Evolutionary conservation across 441 rosid genomes (phyloP).

Genomic region (Croton laevigatus): DNA sequence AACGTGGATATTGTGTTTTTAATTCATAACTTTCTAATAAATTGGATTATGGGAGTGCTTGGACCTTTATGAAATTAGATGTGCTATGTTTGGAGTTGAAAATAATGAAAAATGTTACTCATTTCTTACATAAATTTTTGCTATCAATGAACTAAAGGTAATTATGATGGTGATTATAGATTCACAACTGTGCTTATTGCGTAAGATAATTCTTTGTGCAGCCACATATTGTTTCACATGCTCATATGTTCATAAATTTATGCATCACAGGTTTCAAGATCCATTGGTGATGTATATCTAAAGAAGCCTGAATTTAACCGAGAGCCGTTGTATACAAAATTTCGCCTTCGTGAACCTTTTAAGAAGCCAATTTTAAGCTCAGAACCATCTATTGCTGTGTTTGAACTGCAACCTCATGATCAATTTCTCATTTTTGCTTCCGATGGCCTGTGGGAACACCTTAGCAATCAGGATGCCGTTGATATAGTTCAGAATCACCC

Average conservation of each 20-base stretch:
- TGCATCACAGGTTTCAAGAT: slow-evolving; percentile 66
- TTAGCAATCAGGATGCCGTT: slow-evolving; percentile 93
- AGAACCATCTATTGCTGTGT: slow-evolving; percentile 69
- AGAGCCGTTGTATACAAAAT: slow-evolving; percentile 67
- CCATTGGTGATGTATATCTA: slow-evolving; percentile 87
- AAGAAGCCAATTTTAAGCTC: slow-evolving; percentile 72
- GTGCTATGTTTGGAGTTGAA: neutral
- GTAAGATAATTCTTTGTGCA: neutral
- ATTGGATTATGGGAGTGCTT: neutral
- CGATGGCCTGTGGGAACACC: slow-evolving; percentile 97
- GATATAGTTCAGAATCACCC: slow-evolving; percentile 70
- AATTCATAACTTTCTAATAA: neutral
- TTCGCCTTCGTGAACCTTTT: slow-evolving; percentile 72
- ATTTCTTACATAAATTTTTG: neutral
- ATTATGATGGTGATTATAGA: neutral
- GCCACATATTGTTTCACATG: neutral
- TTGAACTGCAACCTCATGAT: slow-evolving; percentile 62
- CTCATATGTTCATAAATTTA: neutral
- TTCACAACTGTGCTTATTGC: neutral
- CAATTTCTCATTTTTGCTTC: slow-evolving; percentile 81
- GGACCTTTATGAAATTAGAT: neutral
- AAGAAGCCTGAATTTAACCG: slow-evolving; percentile 90
- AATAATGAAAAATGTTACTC: neutral
- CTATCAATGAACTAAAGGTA: neutral
- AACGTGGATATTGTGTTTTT: too few species aligned